Conservation (phyloP, 768 basidiomycete genomes). For the Hericium rajendrae region DNA sequence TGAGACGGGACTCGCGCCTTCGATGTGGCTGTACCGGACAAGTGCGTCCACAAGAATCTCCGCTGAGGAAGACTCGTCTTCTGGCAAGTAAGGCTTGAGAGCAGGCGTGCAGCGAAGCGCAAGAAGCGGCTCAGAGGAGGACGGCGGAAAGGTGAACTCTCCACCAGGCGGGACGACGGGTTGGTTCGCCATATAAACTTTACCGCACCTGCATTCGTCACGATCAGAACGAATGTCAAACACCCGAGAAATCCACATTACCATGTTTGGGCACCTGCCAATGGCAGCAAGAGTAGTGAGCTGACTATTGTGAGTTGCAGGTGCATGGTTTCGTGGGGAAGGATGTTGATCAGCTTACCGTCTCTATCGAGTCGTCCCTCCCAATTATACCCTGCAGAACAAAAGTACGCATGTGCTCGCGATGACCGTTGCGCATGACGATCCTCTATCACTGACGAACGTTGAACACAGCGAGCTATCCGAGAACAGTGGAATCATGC, state of each 20-base stretch:
- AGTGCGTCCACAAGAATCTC: conserved; percentile 30
- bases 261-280: not conserved
- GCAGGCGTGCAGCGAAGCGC: conserved; percentile 38
- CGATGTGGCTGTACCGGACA: conserved; percentile 26
- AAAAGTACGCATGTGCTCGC: no score
- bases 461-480: no score
- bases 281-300: not conserved
- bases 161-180: conserved; percentile 36
- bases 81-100: conserved; percentile 37
- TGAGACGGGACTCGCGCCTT: conserved; percentile 25
- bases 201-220: conserved; percentile 31
- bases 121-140: conserved; percentile 28
- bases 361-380: no score
- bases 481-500: no score
- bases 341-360: no score
- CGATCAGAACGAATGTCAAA: not conserved
- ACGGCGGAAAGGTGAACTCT: conserved; percentile 29
- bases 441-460: no score
- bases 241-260: no score
- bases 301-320: no score
- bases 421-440: no score
- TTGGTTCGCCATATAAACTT: conserved; percentile 34
- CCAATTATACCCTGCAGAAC: no score
- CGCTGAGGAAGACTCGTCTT: conserved; percentile 21
- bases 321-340: no score